A percentile compares a stretch with the other conserved stretches of the same genome.
These are phyloP conservation scores for Erysimum pusillum DNA, from an alignment of 441 rosid genomes.

Conservation along the genomic window DNA sequence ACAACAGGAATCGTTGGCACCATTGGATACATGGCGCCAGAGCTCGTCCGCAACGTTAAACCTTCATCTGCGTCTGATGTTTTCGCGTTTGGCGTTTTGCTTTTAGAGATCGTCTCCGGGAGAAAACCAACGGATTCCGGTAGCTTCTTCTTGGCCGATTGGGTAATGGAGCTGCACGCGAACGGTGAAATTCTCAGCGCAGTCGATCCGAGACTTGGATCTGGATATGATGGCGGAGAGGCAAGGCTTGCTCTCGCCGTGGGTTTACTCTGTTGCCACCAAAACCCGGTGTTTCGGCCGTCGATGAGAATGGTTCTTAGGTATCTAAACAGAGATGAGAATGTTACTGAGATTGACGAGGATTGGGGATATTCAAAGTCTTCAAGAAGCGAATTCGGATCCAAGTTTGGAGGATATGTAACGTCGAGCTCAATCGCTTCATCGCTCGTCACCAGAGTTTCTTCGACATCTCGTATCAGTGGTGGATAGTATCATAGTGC, in stretches of 20 bases:
- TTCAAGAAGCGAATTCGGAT: conserved; percentile 25
- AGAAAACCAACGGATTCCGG: conserved; percentile 50
- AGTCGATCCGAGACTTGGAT: conserved; percentile 49
- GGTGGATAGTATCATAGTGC: conserved; percentile 41
- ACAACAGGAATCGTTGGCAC: conserved; percentile 60
- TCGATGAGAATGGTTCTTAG: conserved; percentile 55
- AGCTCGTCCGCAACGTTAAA: conserved; percentile 54
- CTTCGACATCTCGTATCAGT: conserved; percentile 30
- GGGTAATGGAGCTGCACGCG: conserved; percentile 50
- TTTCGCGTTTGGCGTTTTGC: conserved; percentile 59
- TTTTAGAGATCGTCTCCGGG: conserved; percentile 56
- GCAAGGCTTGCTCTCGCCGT: conserved; percentile 50
- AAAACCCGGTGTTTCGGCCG: conserved; percentile 48
- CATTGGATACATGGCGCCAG: conserved; percentile 61
- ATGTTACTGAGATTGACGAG: conserved; percentile 37
- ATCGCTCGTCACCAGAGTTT: conserved; percentile 32
- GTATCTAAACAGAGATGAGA: conserved; percentile 55
- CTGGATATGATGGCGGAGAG: conserved; percentile 43
- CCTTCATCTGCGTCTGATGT: conserved; percentile 57
- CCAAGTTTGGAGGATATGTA: conserved; percentile 5
- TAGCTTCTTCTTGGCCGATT: conserved; percentile 47
- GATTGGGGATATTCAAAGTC: conserved; percentile 33
- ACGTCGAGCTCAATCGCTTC: conserved; percentile 31
- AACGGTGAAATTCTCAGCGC: conserved; percentile 39
- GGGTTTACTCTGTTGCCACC: conserved; percentile 58